Evolutionary conservation across 2,329 filamentous ascomycete species (phyloP).

Genomic region (Aspergillus unguis): DNA sequence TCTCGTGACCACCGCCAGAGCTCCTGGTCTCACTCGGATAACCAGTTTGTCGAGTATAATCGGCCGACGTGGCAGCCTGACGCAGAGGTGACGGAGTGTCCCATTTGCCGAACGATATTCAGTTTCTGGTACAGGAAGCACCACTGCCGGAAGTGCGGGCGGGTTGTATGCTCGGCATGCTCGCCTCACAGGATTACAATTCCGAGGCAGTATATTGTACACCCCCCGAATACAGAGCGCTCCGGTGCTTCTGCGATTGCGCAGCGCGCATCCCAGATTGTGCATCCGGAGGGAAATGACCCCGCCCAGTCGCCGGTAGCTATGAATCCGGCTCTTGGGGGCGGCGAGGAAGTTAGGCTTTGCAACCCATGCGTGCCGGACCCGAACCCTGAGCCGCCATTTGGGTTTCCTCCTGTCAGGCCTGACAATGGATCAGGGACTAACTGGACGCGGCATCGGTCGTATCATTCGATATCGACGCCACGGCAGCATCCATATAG

Average conservation of each 20-base stretch:
- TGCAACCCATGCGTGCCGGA: constrained; percentile 73
- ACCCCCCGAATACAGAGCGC: constrained; percentile 57
- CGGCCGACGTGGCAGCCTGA: constrained; percentile 88
- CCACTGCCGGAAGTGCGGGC: constrained; percentile 93
- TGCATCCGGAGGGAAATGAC: constrained; percentile 47
- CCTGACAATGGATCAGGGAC: constrained; percentile 12
- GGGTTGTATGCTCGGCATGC: constrained; percentile 84
- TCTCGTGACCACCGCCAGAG: constrained; percentile 10
- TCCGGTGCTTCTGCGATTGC: constrained; percentile 42
- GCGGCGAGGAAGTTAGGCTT: constrained; percentile 65
- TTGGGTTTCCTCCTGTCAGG: constrained; percentile 29
- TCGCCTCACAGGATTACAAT: constrained; percentile 95
- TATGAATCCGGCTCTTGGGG: constrained; percentile 54
- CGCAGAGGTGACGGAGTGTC: constrained; percentile 73
- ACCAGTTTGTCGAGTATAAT: constrained; percentile 44
- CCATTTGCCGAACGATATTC: constrained; percentile 73
- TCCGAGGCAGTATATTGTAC: constrained; percentile 87
- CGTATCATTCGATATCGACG: constrained; percentile 12
- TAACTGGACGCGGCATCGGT: constrained; percentile 13
- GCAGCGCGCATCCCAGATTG: constrained; percentile 43
- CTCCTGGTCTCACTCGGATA: constrained; percentile 17
- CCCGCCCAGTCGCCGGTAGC: constrained; percentile 20
- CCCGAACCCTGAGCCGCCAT: constrained; percentile 59
- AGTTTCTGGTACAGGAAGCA: constrained; percentile 85
- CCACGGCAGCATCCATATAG: constrained; percentile 24